Evolutionary conservation across 495 filamentous ascomycete genomes (phyloP).

Genomic region (Diplogelasinospora grovesii): DNA sequence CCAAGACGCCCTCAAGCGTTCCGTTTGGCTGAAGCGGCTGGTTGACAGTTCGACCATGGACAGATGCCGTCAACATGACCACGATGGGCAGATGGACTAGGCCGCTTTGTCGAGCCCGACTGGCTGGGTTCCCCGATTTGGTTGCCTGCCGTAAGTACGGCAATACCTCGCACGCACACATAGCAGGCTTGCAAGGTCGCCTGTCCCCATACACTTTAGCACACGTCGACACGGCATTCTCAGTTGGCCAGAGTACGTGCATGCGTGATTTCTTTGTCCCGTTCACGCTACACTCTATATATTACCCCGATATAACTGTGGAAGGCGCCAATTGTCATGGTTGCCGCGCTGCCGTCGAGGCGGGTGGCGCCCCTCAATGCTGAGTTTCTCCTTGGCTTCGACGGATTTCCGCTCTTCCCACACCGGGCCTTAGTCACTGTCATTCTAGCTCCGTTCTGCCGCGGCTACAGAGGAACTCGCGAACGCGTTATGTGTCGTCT

Average conservation of each 20-base stretch:
- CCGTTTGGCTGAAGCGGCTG: conserved; percentile 1
- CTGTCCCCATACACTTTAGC: conserved; percentile 2
- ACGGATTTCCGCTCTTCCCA: conserved; percentile 4
- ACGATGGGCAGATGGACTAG: background rate
- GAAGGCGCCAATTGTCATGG: conserved; percentile 16
- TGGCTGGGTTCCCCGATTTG: conserved; percentile 10
- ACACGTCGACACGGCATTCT: conserved; percentile 1
- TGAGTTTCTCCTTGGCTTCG: conserved; percentile 3
- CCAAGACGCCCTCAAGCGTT: background rate
- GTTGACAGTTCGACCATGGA: too few species aligned
- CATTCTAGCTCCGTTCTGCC: background rate
- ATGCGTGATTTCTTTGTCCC: conserved; percentile 32
- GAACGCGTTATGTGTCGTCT: conserved; percentile 4
- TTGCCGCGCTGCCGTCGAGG: conserved; percentile 9
- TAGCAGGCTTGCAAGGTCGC: too few species aligned
- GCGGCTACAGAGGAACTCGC: background rate
- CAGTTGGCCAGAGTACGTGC: conserved; percentile 11
- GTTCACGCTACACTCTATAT: conserved; percentile 27
- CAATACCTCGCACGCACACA: too few species aligned
- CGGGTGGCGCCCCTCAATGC: background rate
- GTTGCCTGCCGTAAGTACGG: background rate
- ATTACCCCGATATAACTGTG: conserved; percentile 28
- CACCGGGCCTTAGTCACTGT: conserved; percentile 2
- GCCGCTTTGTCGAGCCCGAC: conserved; percentile 12
- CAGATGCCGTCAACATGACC: too few species aligned